Base-by-base conservation (phyloP, 1,284 basidiomycete genomes). In the Fomes fomentarius region DNA sequence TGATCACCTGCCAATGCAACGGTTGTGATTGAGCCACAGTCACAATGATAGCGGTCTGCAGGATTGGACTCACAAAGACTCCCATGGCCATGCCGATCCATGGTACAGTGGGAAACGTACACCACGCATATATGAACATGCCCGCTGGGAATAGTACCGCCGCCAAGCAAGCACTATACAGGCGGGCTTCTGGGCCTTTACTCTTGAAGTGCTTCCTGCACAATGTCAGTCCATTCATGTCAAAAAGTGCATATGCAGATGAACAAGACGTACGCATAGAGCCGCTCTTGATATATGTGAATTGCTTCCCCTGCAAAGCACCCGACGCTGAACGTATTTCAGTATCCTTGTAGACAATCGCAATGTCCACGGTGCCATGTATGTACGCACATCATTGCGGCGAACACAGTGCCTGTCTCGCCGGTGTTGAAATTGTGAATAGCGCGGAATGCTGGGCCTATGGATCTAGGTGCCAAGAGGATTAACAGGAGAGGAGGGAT, bases 71-170 rank as follows among this genome's bases (percentile, higher is more conserved):
- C 62, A 84, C 82, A 14, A 72, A 73, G 15, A 87, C 75, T 6
- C 77, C 84, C 46, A 86, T 79, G 17, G 75, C 71, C 41, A 82
- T 74, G 0, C 71, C 80, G 41, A 86, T 80, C 85, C 85, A 88
- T 47, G 73, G 79, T 1, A 87, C 72, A 4, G 63, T 56, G 1
- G 74, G 56, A 57, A 78, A 84, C 25, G 79, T 81, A 38, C 77
- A 82, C 84, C 79, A 89, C 0, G 77, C 87, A 66, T 79, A 87
- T 35, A 87, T 81, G 69, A 88, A 83, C 76, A 89, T 86, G 8
- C 82, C 83, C 1, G 76, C 64, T 0, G 88, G 84, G 50, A 91
- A 77, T 7, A 85, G 62, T 15, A 91, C 55, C 0, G 81, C 87
- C 0, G 85, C 89, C 9, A 78, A 68, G 69, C 88, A 87, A 2